Conservation (phyloP, 768 basidiomycete genomes). For the Phylloporus sp. region DNA sequence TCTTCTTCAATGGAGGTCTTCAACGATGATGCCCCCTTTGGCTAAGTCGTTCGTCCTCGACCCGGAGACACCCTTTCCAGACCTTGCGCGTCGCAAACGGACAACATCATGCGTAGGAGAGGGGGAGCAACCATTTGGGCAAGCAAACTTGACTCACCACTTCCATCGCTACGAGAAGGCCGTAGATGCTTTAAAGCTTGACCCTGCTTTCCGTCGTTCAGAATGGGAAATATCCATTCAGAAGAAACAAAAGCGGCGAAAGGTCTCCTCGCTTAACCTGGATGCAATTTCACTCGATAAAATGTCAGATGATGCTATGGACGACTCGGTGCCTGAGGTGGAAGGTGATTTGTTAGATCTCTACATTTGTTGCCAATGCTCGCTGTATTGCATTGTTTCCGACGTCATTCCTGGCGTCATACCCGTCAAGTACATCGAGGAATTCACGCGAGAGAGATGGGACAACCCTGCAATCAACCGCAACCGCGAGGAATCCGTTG, state of each 20-base stretch:
- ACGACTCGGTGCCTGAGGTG: slow-evolving; percentile 29
- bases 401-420: slow-evolving; percentile 72
- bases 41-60: slow-evolving; percentile 48
- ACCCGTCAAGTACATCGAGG: slow-evolving; percentile 56
- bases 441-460: slow-evolving; percentile 58
- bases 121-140: slow-evolving; percentile 43
- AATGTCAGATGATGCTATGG: slow-evolving; percentile 29
- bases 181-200: slow-evolving; percentile 64
- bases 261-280: slow-evolving; percentile 40
- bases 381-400: slow-evolving; percentile 67
- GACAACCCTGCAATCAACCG: slow-evolving; percentile 56
- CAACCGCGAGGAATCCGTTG: slow-evolving; percentile 50
- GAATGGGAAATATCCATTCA: slow-evolving; percentile 55
- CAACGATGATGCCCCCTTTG: slow-evolving; percentile 57
- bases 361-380: slow-evolving; percentile 84
- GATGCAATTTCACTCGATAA: slow-evolving; percentile 21
- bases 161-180: slow-evolving; percentile 73
- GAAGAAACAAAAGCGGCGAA: slow-evolving; percentile 53
- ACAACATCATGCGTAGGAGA: slow-evolving; percentile 52
- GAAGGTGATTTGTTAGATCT: slow-evolving; percentile 66
- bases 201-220: slow-evolving; percentile 54
- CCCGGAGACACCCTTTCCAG: slow-evolving; percentile 48
- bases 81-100: slow-evolving; percentile 46
- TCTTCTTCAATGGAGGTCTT: slow-evolving; percentile 65
- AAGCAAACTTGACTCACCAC: slow-evolving; percentile 68